Percentiles rank a stretch among this genome's conserved stretches.
Conservation (phyloP, 1,284 basidiomycete species). For the Ustilago curta region DNA sequence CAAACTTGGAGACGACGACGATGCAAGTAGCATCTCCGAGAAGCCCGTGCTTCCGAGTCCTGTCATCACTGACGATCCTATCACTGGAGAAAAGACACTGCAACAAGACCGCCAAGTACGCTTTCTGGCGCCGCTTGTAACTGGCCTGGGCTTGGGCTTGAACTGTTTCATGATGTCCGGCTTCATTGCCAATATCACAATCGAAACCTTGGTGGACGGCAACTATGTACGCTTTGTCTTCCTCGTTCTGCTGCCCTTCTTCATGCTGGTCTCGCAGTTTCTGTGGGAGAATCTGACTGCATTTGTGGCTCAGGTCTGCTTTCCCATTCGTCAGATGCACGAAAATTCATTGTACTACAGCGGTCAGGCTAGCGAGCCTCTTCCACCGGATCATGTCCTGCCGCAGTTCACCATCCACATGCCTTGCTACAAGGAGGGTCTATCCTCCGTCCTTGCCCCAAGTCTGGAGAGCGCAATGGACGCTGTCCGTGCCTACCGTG, state of each 20-base stretch:
- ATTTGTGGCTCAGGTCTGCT: background rate
- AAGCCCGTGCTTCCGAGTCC: constrained; percentile 3
- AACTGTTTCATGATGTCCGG: constrained; percentile 6
- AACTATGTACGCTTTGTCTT: background rate
- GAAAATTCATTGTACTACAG: constrained; percentile 7
- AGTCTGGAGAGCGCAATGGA: constrained; percentile 2
- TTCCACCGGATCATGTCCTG: background rate
- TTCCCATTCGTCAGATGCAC: constrained; percentile 5
- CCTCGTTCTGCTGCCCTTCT: background rate
- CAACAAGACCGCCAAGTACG: constrained; percentile 1
- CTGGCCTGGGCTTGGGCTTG: background rate
- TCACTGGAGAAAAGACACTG: constrained; percentile 1
- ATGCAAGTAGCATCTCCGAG: background rate
- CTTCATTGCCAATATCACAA: background rate
- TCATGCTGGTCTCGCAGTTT: constrained; percentile 6
- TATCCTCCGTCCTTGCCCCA: background rate
- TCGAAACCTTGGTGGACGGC: constrained; percentile 3
- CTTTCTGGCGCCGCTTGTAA: background rate
- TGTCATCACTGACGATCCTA: background rate
- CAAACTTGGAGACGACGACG: background rate
- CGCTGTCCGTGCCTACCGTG: constrained; percentile 1
- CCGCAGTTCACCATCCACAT: constrained; percentile 7
- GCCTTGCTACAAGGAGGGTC: constrained; percentile 7
- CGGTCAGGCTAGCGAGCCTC: constrained; percentile 5
- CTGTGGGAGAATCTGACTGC: constrained; percentile 3